Conservation (phyloP, 768 basidiomycete genomes). For the Tylopilus subfusipes region DNA sequence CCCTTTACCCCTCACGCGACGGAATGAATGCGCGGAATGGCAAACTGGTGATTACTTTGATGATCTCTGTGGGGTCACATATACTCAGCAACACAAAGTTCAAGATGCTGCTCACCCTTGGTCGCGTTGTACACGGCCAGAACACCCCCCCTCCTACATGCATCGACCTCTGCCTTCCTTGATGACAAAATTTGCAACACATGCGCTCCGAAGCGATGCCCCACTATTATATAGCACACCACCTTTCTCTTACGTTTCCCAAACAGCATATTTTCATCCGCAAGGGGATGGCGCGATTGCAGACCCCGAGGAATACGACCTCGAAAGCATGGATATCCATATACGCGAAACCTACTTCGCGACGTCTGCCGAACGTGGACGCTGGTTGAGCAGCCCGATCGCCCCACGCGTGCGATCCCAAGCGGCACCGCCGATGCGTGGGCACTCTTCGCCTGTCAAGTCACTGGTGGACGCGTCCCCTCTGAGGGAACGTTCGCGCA, state of each 20-base stretch:
- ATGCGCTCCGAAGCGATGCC: neutral
- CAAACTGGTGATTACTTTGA: neutral
- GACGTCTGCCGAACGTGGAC: constrained; percentile 56
- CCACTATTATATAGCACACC: neutral
- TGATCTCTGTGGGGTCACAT: neutral
- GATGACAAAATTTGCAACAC: constrained; percentile 14
- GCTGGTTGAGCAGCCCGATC: constrained; percentile 53
- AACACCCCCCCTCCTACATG: neutral
- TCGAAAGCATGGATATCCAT: constrained; percentile 33
- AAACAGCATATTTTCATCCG: constrained; percentile 1
- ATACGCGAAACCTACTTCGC: constrained; percentile 51
- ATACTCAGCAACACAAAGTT: neutral
- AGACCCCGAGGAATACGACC: constrained; percentile 29
- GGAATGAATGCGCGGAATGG: constrained; percentile 5
- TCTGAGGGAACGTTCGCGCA: neutral
- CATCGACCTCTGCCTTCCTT: constrained; percentile 17
- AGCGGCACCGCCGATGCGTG: constrained; percentile 10
- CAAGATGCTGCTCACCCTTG: constrained; percentile 1
- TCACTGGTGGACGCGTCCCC: constrained; percentile 2
- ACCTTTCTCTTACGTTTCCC: neutral
- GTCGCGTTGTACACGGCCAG: neutral
- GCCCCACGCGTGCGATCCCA: constrained; percentile 23
- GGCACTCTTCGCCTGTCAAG: constrained; percentile 26
- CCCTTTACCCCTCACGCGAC: constrained; percentile 10
- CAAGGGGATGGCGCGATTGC: constrained; percentile 15